Evolutionary conservation across 2,329 filamentous ascomycete species (phyloP).

Genomic region (Trichoderma breve): DNA sequence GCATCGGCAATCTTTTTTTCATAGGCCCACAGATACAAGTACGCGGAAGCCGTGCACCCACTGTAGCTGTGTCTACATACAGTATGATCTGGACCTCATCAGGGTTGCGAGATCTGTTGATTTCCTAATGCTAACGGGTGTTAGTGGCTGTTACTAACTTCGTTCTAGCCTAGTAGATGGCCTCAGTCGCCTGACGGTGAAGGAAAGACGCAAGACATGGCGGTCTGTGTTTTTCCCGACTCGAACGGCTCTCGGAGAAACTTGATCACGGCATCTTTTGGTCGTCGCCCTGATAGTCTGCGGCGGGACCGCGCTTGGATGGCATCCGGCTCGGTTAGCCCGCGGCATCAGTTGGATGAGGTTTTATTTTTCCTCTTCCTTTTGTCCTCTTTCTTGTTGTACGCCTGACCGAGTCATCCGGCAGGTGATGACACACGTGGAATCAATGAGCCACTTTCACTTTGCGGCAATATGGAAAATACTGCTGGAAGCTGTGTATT

Average conservation of each 20-base stretch:
- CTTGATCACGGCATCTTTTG: not conserved
- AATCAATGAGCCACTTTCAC: not conserved
- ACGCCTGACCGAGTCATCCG: constrained; percentile 11
- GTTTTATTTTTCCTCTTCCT: not conserved
- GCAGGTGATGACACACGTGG: not conserved
- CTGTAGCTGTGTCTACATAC: not conserved
- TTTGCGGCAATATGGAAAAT: not conserved
- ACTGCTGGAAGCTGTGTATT: not conserved
- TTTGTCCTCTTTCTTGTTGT: not conserved
- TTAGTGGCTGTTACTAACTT: not conserved
- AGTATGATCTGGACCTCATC: not conserved
- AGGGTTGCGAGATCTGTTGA: not conserved
- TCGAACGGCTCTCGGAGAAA: not conserved
- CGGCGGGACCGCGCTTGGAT: not conserved
- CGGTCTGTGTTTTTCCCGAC: not conserved
- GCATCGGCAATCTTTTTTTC: not conserved
- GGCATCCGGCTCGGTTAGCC: not conserved
- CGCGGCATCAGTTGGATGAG: not conserved
- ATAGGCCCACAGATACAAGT: not conserved
- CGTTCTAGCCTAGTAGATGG: not conserved
- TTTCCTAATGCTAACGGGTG: not conserved
- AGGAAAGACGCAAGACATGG: not conserved
- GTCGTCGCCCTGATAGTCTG: not conserved
- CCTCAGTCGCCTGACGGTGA: not conserved
- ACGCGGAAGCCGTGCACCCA: not conserved